Conservation (phyloP, 2,329 filamentous ascomycete species). For the Xylaria sp. region DNA sequence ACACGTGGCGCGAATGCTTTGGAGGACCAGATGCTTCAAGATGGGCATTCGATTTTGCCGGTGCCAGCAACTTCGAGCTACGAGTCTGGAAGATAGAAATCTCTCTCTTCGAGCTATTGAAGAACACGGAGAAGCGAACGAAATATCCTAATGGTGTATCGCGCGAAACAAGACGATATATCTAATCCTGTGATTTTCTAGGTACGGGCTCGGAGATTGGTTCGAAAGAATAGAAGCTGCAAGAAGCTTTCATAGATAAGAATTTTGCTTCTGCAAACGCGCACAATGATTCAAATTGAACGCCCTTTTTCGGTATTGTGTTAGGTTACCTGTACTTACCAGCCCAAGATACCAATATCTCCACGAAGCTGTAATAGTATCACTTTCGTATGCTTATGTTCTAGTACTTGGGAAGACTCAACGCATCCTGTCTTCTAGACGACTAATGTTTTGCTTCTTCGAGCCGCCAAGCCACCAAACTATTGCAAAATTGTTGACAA, state of each 20-base stretch:
- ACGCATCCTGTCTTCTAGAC: slow-evolving; percentile 6
- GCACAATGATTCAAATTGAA: background rate
- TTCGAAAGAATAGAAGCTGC: background rate
- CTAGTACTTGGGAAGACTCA: slow-evolving; percentile 4
- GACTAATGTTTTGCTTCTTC: slow-evolving; percentile 4
- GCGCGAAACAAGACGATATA: slow-evolving; percentile 35
- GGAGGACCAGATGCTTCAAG: slow-evolving; percentile 28
- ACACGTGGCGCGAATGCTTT: slow-evolving; percentile 32
- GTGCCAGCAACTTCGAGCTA: slow-evolving; percentile 19
- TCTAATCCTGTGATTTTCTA: background rate
- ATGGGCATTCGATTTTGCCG: slow-evolving; percentile 4
- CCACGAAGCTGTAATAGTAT: background rate
- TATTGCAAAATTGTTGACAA: slow-evolving; percentile 10
- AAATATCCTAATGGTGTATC: slow-evolving; percentile 46
- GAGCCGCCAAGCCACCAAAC: slow-evolving; percentile 1
- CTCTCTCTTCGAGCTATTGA: slow-evolving; percentile 40
- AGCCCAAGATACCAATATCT: background rate
- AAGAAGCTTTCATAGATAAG: background rate
- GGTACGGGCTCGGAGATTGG: background rate
- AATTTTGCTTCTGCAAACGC: background rate
- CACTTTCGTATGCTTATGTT: slow-evolving; percentile 3
- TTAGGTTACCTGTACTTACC: background rate
- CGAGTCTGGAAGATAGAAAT: too few relatives aligned
- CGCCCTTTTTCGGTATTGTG: background rate
- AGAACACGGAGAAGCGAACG: slow-evolving; percentile 44